Evolutionary conservation across 805 yeast species (phyloP).

Genomic region (Danielia reshetovae): DNA sequence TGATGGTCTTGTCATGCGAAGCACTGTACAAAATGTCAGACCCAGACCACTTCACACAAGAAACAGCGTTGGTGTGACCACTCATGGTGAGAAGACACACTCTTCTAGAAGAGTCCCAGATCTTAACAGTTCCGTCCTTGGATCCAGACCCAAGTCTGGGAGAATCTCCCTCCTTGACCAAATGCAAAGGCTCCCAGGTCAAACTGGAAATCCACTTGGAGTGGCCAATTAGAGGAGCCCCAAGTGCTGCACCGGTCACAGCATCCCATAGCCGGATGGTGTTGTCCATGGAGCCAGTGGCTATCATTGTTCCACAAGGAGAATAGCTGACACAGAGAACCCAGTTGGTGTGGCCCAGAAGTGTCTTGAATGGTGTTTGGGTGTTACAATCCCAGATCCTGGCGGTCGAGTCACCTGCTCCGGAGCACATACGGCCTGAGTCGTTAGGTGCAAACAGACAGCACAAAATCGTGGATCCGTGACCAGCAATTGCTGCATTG

Average conservation of each 20-base stretch:
- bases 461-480: constrained; percentile 88
- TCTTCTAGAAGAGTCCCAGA: constrained; percentile 83
- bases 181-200: constrained; percentile 92
- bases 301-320: constrained; percentile 85
- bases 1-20: constrained; percentile 92
- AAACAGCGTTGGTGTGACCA: constrained; percentile 85
- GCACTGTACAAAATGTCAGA: constrained; percentile 77
- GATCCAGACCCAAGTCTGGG: constrained; percentile 83
- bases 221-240: constrained; percentile 77
- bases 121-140: constrained; percentile 82
- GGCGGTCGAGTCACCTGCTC: constrained; percentile 95
- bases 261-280: constrained; percentile 88
- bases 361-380: constrained; percentile 79
- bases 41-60: constrained; percentile 98
- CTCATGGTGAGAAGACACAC: constrained; percentile 65
- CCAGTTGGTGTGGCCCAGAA: constrained; percentile 89
- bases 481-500: constrained; percentile 91
- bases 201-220: constrained; percentile 84
- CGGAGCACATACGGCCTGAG: constrained; percentile 82
- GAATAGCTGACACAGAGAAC: constrained; percentile 89
- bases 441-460: constrained; percentile 92
- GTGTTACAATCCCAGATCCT: constrained; percentile 96
- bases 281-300: constrained; percentile 95
- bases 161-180: constrained; percentile 58
- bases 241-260: constrained; percentile 65